Percentiles rank a stretch among this genome's conserved stretches.
Evolutionary conservation across 371 early-diverging fungal genomes (phyloP).

Genomic region (Mucor mucedo): DNA sequence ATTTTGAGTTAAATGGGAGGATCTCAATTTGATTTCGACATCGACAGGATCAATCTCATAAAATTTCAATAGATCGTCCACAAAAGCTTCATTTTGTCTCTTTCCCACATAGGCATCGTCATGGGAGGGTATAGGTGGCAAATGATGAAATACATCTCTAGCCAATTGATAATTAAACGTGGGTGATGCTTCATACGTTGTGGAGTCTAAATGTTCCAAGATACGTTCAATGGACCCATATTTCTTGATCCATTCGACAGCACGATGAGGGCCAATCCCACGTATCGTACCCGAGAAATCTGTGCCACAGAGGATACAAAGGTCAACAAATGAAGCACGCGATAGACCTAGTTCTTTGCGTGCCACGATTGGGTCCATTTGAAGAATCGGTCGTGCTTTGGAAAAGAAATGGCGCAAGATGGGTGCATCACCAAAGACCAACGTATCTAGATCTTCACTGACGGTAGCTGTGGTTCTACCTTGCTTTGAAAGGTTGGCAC

Average conservation of each 20-base stretch:
- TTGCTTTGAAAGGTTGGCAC: conserved; percentile 56
- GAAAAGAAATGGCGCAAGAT: conserved; percentile 58
- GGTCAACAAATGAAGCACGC: conserved; percentile 64
- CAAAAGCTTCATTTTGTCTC: conserved; percentile 6
- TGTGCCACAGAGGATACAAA: conserved; percentile 84
- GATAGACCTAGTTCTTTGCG: conserved; percentile 56
- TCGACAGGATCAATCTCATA: conserved; percentile 50
- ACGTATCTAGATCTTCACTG: conserved; percentile 68
- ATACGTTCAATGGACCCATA: conserved; percentile 71
- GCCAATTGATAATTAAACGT: conserved; percentile 61
- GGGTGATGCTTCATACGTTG: conserved; percentile 44
- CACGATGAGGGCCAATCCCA: conserved; percentile 69
- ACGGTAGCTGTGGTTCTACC: conserved; percentile 62
- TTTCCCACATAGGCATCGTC: conserved; percentile 19
- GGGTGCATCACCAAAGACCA: conserved; percentile 64
- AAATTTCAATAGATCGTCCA: conserved; percentile 30
- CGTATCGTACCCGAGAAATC: conserved; percentile 73
- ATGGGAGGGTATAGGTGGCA: conserved; percentile 43
- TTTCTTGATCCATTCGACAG: conserved; percentile 56
- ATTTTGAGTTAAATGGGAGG: conserved; percentile 26
- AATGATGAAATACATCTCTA: conserved; percentile 45
- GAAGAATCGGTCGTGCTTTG: conserved; percentile 42
- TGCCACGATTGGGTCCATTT: conserved; percentile 63
- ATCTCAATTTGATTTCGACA: conserved; percentile 26
- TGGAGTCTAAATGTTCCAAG: conserved; percentile 37